A percentile compares a stretch with the other conserved stretches of the same genome.
Evolutionary conservation across 2,329 filamentous ascomycete genomes (phyloP).

Genomic region (Paecilomyces sp.): DNA sequence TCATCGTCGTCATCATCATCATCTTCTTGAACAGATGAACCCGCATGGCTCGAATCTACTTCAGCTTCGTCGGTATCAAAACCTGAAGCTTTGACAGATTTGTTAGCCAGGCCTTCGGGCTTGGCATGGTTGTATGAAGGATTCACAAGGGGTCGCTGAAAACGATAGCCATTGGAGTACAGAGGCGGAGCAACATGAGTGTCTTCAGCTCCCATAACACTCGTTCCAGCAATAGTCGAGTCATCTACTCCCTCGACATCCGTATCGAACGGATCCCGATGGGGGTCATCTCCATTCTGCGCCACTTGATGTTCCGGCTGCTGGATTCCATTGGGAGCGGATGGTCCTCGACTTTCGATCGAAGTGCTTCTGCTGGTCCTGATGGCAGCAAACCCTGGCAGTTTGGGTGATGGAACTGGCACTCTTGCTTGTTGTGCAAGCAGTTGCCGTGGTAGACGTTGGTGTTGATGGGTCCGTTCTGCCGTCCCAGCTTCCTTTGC

Average conservation of each 20-base stretch:
- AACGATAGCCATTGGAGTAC: conserved; percentile 11
- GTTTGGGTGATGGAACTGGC: conserved; percentile 21
- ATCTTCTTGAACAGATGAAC: conserved; percentile 21
- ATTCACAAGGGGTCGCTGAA: conserved; percentile 9
- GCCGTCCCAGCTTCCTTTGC: conserved; percentile 24
- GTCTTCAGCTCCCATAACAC: conserved; percentile 29
- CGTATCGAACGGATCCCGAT: conserved; percentile 34
- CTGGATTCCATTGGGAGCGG: conserved; percentile 7
- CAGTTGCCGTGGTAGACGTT: conserved; percentile 19
- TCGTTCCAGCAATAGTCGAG: conserved; percentile 33
- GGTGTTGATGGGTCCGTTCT: conserved; percentile 10
- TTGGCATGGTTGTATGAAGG: conserved; percentile 22
- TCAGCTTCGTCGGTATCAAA: conserved; percentile 29
- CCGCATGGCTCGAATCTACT: conserved; percentile 21
- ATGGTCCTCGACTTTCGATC: conserved; percentile 9
- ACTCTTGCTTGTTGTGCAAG: conserved; percentile 28
- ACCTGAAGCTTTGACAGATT: conserved; percentile 26
- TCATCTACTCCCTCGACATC: conserved; percentile 38
- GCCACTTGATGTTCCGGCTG: conserved; percentile 6
- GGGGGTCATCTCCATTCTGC: conserved; percentile 9
- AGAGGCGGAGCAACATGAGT: conserved; percentile 15
- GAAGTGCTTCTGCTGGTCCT: conserved; percentile 11
- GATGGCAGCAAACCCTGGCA: conserved; percentile 13
- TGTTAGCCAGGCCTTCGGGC: conserved; percentile 27
- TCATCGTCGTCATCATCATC: conserved; percentile 20